Conservation (phyloP, 257 asterid species). For the Solanum bulbocastanum region DNA sequence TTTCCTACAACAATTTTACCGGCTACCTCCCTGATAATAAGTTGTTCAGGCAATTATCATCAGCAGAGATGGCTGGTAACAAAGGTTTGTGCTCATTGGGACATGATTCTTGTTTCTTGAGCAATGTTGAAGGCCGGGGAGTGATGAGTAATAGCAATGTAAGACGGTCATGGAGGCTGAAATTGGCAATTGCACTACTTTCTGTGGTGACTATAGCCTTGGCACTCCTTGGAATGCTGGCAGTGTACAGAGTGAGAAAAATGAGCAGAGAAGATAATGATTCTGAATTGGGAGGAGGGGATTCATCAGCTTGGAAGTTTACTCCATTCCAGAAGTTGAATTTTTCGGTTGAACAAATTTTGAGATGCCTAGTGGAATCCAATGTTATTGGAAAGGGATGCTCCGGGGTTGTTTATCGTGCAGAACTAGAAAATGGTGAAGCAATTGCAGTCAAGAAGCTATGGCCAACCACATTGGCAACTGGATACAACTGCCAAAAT, state of each 20-base stretch:
- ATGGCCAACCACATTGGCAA: slow-evolving; percentile 42
- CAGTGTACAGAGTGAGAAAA: slow-evolving; percentile 38
- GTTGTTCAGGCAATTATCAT: slow-evolving; percentile 64
- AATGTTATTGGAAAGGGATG: slow-evolving; percentile 79
- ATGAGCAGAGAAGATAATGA: slow-evolving; percentile 37
- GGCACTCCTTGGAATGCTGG: slow-evolving; percentile 49
- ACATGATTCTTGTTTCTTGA: slow-evolving; percentile 52
- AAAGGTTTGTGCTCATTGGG: slow-evolving; percentile 46
- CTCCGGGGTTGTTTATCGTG: slow-evolving; percentile 72
- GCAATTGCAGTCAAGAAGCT: slow-evolving; percentile 73
- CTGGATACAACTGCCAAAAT: slow-evolving; percentile 16
- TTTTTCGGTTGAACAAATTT: slow-evolving; percentile 46
- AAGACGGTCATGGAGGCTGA: slow-evolving; percentile 47
- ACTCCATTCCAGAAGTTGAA: slow-evolving; percentile 67
- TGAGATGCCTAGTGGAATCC: slow-evolving; percentile 48
- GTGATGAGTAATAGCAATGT: not conserved
- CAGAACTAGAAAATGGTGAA: slow-evolving; percentile 44
- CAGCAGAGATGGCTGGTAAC: slow-evolving; percentile 47
- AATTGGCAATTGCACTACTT: slow-evolving; percentile 45
- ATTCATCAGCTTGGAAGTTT: slow-evolving; percentile 48
- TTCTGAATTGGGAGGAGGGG: slow-evolving; percentile 44
- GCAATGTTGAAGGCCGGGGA: slow-evolving; percentile 19
- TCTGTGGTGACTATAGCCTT: slow-evolving; percentile 28
- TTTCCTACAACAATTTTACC: slow-evolving; percentile 62
- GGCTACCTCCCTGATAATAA: slow-evolving; percentile 74